Percentiles rank a stretch among this genome's conserved stretches.
Evolutionary conservation across 2,329 filamentous ascomycete genomes (phyloP).

Genomic region (Claviceps sp.): DNA sequence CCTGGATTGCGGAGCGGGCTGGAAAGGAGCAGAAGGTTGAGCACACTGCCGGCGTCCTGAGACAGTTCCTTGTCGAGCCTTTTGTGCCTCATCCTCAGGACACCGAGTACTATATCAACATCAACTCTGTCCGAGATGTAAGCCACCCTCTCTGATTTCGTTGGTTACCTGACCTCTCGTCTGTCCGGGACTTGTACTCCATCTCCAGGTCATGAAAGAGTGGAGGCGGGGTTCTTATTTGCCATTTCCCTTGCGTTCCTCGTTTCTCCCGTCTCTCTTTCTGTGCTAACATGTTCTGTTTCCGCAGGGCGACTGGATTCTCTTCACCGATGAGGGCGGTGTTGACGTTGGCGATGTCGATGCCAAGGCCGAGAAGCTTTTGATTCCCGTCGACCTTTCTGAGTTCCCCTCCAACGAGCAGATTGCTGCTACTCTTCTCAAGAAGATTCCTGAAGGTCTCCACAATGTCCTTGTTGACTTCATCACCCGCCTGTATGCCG

Average conservation of each 20-base stretch:
- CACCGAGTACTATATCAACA: constrained; percentile 99
- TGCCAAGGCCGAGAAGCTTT: constrained; percentile 94
- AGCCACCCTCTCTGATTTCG: constrained; percentile 28
- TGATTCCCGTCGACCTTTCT: constrained; percentile 89
- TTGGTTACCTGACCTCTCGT: neutral
- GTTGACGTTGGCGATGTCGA: constrained; percentile 99
- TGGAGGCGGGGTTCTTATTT: neutral
- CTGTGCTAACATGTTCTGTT: constrained; percentile 12
- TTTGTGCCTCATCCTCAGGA: constrained; percentile 92
- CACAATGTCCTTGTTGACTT: constrained; percentile 99
- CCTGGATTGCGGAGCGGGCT: constrained; percentile 85
- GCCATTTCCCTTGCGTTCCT: too few species aligned
- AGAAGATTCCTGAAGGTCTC: constrained; percentile 85
- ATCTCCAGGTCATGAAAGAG: neutral
- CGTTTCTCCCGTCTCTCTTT: neutral
- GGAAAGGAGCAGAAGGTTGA: constrained; percentile 90
- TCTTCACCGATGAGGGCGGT: constrained; percentile 99
- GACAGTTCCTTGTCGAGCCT: constrained; percentile 95
- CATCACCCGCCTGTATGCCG: constrained; percentile 93
- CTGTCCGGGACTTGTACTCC: neutral
- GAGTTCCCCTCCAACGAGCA: constrained; percentile 94
- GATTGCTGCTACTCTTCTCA: constrained; percentile 73
- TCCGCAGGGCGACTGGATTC: constrained; percentile 89
- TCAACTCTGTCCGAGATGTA: constrained; percentile 99
- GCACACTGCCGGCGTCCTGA: constrained; percentile 74